phyloP scores from a whole-genome alignment of 1,284 basidiomycete genomes.

The Apiotrichum domesticum region DNA sequence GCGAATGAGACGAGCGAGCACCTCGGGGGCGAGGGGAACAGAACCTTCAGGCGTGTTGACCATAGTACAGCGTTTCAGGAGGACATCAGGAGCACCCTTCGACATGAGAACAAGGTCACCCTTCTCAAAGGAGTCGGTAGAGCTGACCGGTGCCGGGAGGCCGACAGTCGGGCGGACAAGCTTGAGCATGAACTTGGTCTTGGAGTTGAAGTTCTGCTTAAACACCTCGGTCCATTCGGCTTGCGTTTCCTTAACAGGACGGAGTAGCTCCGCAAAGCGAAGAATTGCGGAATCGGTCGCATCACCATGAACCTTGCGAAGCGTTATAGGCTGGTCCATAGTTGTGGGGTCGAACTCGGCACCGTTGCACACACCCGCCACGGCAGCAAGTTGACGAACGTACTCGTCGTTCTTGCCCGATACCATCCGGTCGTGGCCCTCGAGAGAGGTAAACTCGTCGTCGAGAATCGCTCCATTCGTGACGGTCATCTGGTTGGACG shows the following conservation, averaged over 20 bases:
- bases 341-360: conserved; percentile 53
- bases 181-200: conserved; percentile 63
- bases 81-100: conserved; percentile 59
- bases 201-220: conserved; percentile 57
- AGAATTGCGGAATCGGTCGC: conserved; percentile 60
- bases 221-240: conserved; percentile 45
- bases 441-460: conserved; percentile 30
- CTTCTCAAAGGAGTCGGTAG: conserved; percentile 16
- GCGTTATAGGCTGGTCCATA: conserved; percentile 47
- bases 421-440: conserved; percentile 36
- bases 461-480: conserved; percentile 51
- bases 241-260: conserved; percentile 35
- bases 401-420: conserved; percentile 5
- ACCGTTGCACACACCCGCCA: conserved; percentile 58
- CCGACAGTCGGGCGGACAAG: conserved; percentile 16
- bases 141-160: not conserved
- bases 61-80: conserved; percentile 51
- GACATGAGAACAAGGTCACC: conserved; percentile 48
- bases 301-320: conserved; percentile 57
- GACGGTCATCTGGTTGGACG: conserved; percentile 49
- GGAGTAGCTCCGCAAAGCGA: conserved; percentile 54
- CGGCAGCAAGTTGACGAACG: conserved; percentile 47
- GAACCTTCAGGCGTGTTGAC: conserved; percentile 47
- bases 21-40: conserved; percentile 40
- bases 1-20: conserved; percentile 35